Conservation (phyloP, 2,329 filamentous ascomycete genomes). For the Teratosphaeria zuluensis region DNA sequence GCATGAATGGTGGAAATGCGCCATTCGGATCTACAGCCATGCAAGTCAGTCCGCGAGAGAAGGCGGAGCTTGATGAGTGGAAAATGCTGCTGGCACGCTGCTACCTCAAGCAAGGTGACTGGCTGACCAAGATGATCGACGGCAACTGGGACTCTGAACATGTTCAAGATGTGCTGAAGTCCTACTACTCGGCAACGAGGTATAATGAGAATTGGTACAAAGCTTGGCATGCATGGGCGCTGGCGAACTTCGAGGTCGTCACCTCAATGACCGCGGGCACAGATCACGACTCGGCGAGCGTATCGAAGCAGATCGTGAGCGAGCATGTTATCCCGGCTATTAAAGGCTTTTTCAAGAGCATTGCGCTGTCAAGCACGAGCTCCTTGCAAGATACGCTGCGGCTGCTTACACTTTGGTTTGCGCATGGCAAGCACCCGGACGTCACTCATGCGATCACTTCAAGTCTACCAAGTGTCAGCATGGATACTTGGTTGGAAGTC, state of each 20-base stretch:
- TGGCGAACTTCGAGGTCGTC: constrained; percentile 97
- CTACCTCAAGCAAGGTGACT: constrained; percentile 92
- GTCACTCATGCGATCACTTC: constrained; percentile 84
- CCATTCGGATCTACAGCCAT: constrained; percentile 20
- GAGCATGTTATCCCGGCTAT: constrained; percentile 93
- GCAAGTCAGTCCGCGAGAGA: constrained; percentile 27
- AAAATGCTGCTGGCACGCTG: constrained; percentile 79
- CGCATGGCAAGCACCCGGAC: constrained; percentile 77
- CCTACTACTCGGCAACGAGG: constrained; percentile 83
- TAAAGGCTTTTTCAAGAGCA: constrained; percentile 94
- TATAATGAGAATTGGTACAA: constrained; percentile 98
- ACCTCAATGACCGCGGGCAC: constrained; percentile 63
- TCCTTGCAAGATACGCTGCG: constrained; percentile 92
- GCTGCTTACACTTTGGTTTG: constrained; percentile 90
- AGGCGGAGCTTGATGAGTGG: constrained; percentile 45
- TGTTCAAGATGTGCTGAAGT: constrained; percentile 79
- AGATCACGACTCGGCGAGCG: constrained; percentile 48
- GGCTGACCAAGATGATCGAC: constrained; percentile 77
- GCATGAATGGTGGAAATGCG: constrained; percentile 28
- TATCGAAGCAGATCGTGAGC: constrained; percentile 60
- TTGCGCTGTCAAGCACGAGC: constrained; percentile 80
- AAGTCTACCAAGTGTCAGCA: constrained; percentile 81
- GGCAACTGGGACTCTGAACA: constrained; percentile 82
- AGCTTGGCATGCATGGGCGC: constrained; percentile 96
- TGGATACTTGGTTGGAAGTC: constrained; percentile 97